These are phyloP conservation scores for Arbutus unedo DNA, from an alignment of 148 eudicot genomes.

Conservation along the genomic window DNA sequence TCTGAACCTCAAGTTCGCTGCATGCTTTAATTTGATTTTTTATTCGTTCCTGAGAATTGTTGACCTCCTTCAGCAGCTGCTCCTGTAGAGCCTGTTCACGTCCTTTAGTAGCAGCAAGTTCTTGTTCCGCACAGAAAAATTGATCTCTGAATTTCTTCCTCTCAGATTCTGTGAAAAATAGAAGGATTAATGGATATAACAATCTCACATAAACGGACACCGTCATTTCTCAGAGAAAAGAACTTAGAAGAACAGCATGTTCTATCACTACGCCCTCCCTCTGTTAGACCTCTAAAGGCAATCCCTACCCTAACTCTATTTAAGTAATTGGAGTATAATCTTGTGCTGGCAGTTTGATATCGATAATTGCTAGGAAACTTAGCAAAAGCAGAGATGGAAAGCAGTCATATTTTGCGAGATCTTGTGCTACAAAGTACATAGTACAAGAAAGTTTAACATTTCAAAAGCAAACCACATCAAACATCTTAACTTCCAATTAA, in stretches of 20 bases:
- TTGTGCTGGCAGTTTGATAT: too few species aligned
- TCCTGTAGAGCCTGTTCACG: conserved; percentile 84
- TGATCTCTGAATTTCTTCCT: conserved; percentile 66
- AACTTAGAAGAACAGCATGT: neutral
- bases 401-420: neutral
- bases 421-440: neutral
- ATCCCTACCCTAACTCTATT: too few species aligned
- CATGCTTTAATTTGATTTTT: conserved; percentile 63
- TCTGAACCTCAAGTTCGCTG: conserved; percentile 69
- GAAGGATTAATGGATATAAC: conserved; percentile 8
- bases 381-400: conserved; percentile 1
- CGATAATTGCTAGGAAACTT: neutral
- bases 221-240: neutral
- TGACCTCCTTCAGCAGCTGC: conserved; percentile 73
- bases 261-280: too few species aligned
- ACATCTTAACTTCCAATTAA: neutral
- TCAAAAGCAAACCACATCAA: neutral
- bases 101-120: conserved; percentile 91
- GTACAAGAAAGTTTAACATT: neutral
- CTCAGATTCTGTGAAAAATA: conserved; percentile 55
- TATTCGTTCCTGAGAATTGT: conserved; percentile 64
- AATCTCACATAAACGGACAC: neutral
- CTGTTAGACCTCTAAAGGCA: too few species aligned
- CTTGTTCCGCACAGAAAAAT: conserved; percentile 72
- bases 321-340: too few species aligned